Evolutionary conservation across 768 basidiomycete genomes (phyloP), one percentile per base, ranked within the genome.

Genomic region (Scleroderma bovista): DNA sequence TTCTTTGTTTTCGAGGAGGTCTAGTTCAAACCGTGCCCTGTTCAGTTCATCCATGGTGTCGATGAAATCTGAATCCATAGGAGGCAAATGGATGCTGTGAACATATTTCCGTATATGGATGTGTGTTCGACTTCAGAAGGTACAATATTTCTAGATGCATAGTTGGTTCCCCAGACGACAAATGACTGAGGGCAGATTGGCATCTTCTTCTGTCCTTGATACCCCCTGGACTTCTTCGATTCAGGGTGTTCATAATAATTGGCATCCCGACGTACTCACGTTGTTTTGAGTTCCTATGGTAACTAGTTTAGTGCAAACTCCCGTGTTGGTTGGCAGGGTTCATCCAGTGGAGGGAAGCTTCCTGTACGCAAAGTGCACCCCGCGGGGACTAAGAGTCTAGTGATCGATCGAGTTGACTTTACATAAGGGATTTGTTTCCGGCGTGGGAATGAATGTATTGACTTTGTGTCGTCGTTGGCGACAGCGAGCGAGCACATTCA

Each of bases 371-470:
- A n/a, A n/a, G n/a, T n/a, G n/a, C n/a, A n/a, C n/a, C n/a, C n/a
- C n/a, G n/a, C 11, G n/a, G 1, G 7, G 39, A 10, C n/a, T 40
- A 6, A 19, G 4, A 6, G 15, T 19, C 39, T 12, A 24, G 13
- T 24, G 41, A 24, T 42, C 41, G 41, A 42, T 16, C 23, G 22
- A 13, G 9, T 24, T 32, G 19, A 32, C 39, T 42, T 32, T 20
- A 23, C n/a, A n/a, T n/a, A n/a, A n/a, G n/a, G 19, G n/a, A 41
- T 48, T 17, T 49, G 41, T 31, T 44, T 49, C 48, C 23, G 47
- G 29, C 51, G 60, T 63, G 60, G 57, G 62, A 63, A 63, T 44
- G 17, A 3, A n/a, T 31, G 16, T 16, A n/a, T 20, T 26, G 46
- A 51, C 57, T 51, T 44, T 33, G 41, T 41, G 54, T 29, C 60